Evolutionary conservation across 331 rosid species (phyloP).

Genomic region (Erythrophleum ivorense): DNA sequence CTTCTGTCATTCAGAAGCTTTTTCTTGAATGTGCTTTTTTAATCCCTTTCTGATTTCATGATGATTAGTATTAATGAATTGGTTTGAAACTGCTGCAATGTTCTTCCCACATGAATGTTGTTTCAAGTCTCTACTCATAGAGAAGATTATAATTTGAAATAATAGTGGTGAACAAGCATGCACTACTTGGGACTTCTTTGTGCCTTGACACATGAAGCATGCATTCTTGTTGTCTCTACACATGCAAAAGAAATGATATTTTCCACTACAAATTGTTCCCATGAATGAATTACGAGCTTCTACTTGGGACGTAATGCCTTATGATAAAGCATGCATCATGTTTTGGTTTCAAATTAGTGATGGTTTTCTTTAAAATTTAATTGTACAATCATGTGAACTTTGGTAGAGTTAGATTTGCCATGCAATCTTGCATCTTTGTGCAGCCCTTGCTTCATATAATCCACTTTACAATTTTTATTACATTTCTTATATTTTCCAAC

Average conservation of each 20-base stretch:
- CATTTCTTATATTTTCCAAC: background rate
- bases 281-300: background rate
- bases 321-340: background rate
- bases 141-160: background rate
- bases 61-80: background rate
- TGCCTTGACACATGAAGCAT: too few relatives aligned
- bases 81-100: background rate
- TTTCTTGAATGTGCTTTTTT: background rate
- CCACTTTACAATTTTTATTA: background rate
- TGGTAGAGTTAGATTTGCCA: background rate
- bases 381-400: background rate
- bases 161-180: background rate
- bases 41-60: background rate
- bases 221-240: background rate
- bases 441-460: background rate
- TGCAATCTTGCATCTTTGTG: slow-evolving; percentile 29
- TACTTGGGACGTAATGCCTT: background rate
- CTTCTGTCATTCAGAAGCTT: background rate
- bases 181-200: too few relatives aligned
- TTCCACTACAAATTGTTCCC: background rate
- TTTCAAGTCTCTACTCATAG: background rate
- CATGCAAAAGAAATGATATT: background rate
- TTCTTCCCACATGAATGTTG: background rate
- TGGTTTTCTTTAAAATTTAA: background rate
- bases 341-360: background rate